Evolutionary conservation across 805 yeast genomes (phyloP).

Genomic region (Starmerella apis): DNA sequence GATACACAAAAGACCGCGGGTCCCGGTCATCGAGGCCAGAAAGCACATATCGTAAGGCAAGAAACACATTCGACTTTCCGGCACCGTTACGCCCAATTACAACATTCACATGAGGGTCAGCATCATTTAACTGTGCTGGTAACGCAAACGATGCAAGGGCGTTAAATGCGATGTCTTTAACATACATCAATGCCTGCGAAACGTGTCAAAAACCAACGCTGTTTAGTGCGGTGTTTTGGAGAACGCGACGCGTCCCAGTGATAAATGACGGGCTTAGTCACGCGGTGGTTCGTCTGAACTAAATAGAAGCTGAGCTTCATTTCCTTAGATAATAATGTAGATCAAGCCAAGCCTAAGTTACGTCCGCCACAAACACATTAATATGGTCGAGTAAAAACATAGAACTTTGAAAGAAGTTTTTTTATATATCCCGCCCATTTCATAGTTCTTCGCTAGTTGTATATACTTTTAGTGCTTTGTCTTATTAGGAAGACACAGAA

Average conservation of each 20-base stretch:
- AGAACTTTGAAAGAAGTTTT: no score
- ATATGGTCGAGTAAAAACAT: no score
- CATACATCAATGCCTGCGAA: slow-evolving; percentile 14
- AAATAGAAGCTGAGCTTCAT: neutral
- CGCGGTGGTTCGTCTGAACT: neutral
- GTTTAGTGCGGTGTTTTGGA: neutral
- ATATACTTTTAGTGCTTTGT: no score
- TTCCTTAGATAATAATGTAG: no score
- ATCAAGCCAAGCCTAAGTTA: no score
- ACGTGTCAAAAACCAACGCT: neutral
- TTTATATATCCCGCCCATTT: no score
- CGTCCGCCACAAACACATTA: no score
- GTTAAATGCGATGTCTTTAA: slow-evolving; percentile 51
- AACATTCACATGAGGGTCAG: slow-evolving; percentile 77
- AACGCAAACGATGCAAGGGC: slow-evolving; percentile 91
- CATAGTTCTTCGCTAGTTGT: no score
- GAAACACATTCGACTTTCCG: slow-evolving; percentile 90
- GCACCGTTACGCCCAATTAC: slow-evolving; percentile 41
- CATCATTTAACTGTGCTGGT: slow-evolving; percentile 59
- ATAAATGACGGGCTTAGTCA: slow-evolving; percentile 1
- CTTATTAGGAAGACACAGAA: no score
- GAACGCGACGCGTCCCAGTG: slow-evolving; percentile 1
- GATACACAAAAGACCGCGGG: slow-evolving; percentile 23
- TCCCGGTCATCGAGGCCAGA: slow-evolving; percentile 61
- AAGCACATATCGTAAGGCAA: slow-evolving; percentile 85